phyloP scores from a whole-genome alignment of 163 green algal species.

The Volvox carteri region DNA sequence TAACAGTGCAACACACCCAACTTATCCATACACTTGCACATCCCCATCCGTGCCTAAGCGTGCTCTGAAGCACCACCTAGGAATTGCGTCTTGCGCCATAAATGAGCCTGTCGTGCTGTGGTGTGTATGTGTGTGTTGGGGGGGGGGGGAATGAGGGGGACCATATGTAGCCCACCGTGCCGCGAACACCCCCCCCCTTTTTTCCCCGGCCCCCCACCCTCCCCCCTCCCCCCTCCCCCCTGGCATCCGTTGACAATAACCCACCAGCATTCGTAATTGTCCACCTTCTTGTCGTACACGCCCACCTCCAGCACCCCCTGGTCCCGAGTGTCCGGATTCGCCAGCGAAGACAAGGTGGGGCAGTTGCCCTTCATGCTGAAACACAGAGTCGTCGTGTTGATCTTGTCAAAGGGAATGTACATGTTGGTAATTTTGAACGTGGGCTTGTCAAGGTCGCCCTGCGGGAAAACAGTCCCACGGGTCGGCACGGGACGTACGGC shows the following conservation, averaged over 20 bases:
- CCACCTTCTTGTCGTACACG: slow-evolving; percentile 40
- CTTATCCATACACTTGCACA: no score
- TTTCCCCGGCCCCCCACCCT: neutral
- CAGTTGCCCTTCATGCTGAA: slow-evolving; percentile 36
- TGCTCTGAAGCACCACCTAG: no score
- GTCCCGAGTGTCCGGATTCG: slow-evolving; percentile 6
- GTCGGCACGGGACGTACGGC: no score
- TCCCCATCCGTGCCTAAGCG: no score
- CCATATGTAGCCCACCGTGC: neutral
- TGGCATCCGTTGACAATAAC: neutral
- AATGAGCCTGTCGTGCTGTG: no score
- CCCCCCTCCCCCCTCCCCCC: neutral
- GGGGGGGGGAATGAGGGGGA: neutral
- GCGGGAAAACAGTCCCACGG: no score
- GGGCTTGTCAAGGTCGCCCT: slow-evolving; percentile 10
- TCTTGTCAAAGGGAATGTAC: slow-evolving; percentile 19
- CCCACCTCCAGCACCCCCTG: slow-evolving; percentile 36
- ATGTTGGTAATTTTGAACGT: slow-evolving; percentile 54
- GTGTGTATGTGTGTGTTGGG: neutral
- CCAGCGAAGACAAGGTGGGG: neutral
- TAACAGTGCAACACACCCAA: neutral
- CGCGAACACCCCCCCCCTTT: neutral
- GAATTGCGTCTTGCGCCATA: no score
- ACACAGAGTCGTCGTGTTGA: slow-evolving; percentile 25
- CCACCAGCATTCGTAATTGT: slow-evolving; percentile 53